These are phyloP conservation scores for Coprinopsis marcescibilis DNA, from an alignment of 768 basidiomycete species.

Conservation along the genomic window DNA sequence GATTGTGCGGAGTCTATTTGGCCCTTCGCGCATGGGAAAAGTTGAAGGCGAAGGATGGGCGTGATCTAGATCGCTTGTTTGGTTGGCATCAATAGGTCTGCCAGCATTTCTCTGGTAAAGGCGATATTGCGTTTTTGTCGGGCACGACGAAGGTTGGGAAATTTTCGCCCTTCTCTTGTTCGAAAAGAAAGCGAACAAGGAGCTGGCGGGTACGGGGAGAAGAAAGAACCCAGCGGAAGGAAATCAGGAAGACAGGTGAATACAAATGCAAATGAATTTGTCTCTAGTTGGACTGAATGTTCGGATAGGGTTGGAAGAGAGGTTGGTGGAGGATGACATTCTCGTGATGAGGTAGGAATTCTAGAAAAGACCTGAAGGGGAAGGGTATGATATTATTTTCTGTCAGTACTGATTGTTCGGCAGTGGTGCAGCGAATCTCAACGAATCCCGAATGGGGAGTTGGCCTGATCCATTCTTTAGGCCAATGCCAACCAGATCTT, in stretches of 20 bases:
- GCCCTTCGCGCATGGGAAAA: too few species aligned
- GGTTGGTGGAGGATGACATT: too few species aligned
- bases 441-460: constrained; percentile 10
- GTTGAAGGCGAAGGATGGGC: too few species aligned
- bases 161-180: neutral
- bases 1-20: too few species aligned
- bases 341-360: constrained; percentile 17
- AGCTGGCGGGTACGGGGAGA: constrained; percentile 3
- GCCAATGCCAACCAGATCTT: constrained; percentile 7
- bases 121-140: too few species aligned
- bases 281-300: constrained; percentile 10
- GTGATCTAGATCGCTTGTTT: too few species aligned
- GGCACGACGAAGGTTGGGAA: too few species aligned
- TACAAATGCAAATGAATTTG: constrained; percentile 12
- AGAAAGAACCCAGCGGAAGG: constrained; percentile 5
- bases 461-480: constrained; percentile 1
- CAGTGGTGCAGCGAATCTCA: constrained; percentile 15
- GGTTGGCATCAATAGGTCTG: too few species aligned
- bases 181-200: constrained; percentile 2
- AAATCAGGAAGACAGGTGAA: constrained; percentile 12
- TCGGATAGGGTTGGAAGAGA: constrained; percentile 2
- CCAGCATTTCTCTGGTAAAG: too few species aligned
- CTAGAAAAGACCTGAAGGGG: constrained; percentile 26
- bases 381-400: constrained; percentile 21
- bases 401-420: constrained; percentile 26